Evolutionary conservation across 495 filamentous ascomycete species (phyloP).

Genomic region (Lasiosphaeriaceae sp.): DNA sequence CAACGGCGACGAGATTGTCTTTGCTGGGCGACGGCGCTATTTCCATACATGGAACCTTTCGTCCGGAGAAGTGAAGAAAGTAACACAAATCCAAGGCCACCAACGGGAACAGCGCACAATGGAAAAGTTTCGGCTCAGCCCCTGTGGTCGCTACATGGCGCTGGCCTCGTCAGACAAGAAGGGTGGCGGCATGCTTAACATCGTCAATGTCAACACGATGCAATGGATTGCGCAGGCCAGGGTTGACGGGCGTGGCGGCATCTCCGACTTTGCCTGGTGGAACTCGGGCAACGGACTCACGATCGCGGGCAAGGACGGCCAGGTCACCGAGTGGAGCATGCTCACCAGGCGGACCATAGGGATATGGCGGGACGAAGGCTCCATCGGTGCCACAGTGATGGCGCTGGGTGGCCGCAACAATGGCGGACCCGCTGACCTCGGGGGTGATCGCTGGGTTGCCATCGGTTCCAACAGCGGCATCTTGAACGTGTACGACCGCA

Average conservation of each 20-base stretch:
- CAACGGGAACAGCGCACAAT: conserved; percentile 81
- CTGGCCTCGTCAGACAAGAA: conserved; percentile 72
- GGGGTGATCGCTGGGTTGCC: conserved; percentile 84
- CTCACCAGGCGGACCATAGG: conserved; percentile 60
- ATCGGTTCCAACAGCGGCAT: conserved; percentile 81
- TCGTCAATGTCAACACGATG: conserved; percentile 72
- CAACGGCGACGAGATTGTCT: conserved; percentile 65
- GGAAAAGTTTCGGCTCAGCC: conserved; percentile 82
- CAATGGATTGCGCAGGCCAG: conserved; percentile 88
- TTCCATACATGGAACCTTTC: conserved; percentile 92
- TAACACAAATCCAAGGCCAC: conserved; percentile 72
- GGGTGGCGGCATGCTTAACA: conserved; percentile 82
- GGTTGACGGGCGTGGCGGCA: conserved; percentile 74
- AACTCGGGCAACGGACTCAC: conserved; percentile 68
- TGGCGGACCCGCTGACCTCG: conserved; percentile 56
- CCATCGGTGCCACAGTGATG: conserved; percentile 77
- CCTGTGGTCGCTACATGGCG: conserved; percentile 80
- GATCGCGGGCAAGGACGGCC: conserved; percentile 78
- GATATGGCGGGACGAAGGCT: conserved; percentile 88
- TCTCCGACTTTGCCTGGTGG: conserved; percentile 93
- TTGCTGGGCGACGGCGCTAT: conserved; percentile 81
- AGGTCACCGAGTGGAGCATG: conserved; percentile 88
- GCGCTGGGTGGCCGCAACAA: conserved; percentile 64
- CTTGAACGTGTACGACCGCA: conserved; percentile 88
- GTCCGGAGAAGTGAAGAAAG: conserved; percentile 74